Evolutionary conservation across 768 basidiomycete genomes (phyloP), one percentile per base, ranked within the genome.

Genomic region (Suillus alpinus): DNA sequence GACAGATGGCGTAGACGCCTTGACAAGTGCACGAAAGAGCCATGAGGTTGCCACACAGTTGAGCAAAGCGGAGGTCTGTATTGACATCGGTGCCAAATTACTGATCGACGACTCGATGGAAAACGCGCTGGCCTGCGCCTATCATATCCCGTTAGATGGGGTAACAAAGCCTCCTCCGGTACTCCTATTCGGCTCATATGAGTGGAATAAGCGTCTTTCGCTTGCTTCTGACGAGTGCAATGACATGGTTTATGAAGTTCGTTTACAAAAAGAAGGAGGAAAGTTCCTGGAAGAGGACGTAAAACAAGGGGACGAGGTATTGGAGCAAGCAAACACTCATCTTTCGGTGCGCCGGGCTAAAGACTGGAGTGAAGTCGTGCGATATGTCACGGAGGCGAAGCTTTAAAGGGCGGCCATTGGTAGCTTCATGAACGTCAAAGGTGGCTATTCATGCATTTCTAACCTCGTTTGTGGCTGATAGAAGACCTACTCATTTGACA

Each of bases 91-190:
- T 16, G 88, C 91, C 12, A 78, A 80, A 43, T 69, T 92, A 41
- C 75, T 94, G 57, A 85, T 94, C 60, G 92, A 94, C 71, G 92
- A 94, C 75, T 91, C 90, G 6, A 67, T 87, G 44, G 91, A 93
- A 72, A 92, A 93, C 71, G 88, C 87, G 40, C 64, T 89, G 31
- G 80, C 84, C 59, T 86, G 86, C 63, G 80, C 78, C 0, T 78
- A 69, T 36, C 46, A 75, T 58, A 41, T 60, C 18, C 50, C 68
- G 26, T 56, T 56, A n/a, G 62, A 44, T 5, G 67, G 41, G 18
- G 58, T 56, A 8, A 41, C 51, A 55, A 50, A 53, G 29, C 76
- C 78, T n/a, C 82, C 81, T 14, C 83, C 80, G 2, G 86, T 89
- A 34, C 71, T 93, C 43, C 78, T 94, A 6, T 92, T 93, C 65